phyloP scores from a whole-genome alignment of 768 basidiomycete genomes.

The Tephrocybe rancida region DNA sequence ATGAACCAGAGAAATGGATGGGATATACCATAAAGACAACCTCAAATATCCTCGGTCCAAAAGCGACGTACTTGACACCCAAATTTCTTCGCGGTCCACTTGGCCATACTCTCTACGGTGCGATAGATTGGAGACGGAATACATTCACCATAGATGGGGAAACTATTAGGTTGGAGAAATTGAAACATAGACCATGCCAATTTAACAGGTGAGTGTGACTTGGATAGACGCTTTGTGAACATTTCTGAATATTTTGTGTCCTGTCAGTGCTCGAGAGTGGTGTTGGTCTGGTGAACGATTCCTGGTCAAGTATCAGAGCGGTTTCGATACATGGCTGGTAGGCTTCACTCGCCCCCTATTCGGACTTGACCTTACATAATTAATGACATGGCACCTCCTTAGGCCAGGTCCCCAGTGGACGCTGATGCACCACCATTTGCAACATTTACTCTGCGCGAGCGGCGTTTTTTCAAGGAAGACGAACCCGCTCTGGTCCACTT shows the following conservation, averaged over 20 bases:
- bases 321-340: conserved; percentile 9
- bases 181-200: conserved; percentile 1
- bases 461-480: conserved; percentile 4
- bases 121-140: conserved; percentile 12
- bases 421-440: conserved; percentile 5
- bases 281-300: conserved; percentile 11
- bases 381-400: not conserved
- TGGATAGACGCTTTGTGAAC: not conserved
- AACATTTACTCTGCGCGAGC: conserved; percentile 7
- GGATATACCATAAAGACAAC: conserved; percentile 3
- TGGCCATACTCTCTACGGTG: conserved; percentile 2
- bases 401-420: conserved; percentile 4
- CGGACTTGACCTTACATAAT: not conserved
- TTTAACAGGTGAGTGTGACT: not conserved
- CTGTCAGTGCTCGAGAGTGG: conserved; percentile 13
- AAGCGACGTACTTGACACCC: not conserved
- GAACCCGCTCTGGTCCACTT: conserved; percentile 12
- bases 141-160: conserved; percentile 11
- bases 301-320: conserved; percentile 4
- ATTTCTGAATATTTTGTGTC: not conserved
- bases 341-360: not conserved
- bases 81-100: not conserved
- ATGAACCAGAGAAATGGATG: conserved; percentile 1
- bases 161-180: not conserved
- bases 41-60: not conserved